phyloP scores from a whole-genome alignment of 805 yeast species.

The Cyberlindnera maritima region DNA sequence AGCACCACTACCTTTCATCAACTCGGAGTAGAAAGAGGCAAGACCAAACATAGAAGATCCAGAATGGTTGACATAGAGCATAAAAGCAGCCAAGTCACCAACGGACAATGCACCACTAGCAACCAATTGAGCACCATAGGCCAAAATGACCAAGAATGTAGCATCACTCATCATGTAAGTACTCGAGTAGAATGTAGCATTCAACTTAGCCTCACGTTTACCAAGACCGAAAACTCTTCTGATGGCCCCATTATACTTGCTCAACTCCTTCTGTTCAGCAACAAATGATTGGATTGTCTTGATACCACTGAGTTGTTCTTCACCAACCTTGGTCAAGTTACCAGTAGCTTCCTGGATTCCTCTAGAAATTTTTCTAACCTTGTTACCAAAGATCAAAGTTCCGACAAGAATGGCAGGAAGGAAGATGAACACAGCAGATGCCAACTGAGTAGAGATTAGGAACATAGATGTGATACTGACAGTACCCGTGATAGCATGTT shows the following conservation, averaged over 20 bases:
- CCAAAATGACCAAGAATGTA: conserved; percentile 69
- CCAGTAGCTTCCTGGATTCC: conserved; percentile 86
- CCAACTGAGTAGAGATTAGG: conserved; percentile 74
- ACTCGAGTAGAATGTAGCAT: conserved; percentile 74
- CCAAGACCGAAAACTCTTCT: conserved; percentile 65
- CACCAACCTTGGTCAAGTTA: conserved; percentile 81
- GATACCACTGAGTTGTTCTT: conserved; percentile 85
- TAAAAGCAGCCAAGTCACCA: conserved; percentile 91
- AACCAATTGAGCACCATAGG: conserved; percentile 82
- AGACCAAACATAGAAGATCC: conserved; percentile 88
- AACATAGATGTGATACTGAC: conserved; percentile 93
- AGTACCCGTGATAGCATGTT: conserved; percentile 76
- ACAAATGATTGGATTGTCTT: conserved; percentile 91
- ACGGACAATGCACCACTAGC: conserved; percentile 69
- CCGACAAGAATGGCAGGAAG: conserved; percentile 80
- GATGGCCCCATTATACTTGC: conserved; percentile 71
- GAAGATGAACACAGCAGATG: conserved; percentile 72
- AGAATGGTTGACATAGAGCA: conserved; percentile 93
- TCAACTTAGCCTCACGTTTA: conserved; percentile 72
- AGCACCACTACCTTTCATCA: conserved; percentile 98
- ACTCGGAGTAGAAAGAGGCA: conserved; percentile 90
- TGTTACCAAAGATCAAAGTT: conserved; percentile 78
- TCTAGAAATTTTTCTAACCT: conserved; percentile 72
- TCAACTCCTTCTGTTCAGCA: conserved; percentile 79
- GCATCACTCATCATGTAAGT: conserved; percentile 86